Conservation (phyloP, 148 eudicot genomes). For the Polygonum maritimum region DNA sequence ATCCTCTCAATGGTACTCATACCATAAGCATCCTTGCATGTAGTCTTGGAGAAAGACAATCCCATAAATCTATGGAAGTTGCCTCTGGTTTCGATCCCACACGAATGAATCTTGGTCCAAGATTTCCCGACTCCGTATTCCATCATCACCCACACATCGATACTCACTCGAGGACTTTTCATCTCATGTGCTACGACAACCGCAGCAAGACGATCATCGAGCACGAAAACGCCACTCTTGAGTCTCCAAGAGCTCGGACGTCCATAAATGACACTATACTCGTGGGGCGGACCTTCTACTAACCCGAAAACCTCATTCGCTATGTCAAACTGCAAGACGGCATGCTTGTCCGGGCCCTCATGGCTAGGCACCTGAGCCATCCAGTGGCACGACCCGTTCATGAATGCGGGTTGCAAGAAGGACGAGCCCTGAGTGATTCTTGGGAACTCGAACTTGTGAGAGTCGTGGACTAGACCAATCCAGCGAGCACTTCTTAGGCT, state of each 20-base stretch:
- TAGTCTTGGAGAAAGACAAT: background rate
- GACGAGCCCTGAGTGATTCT: background rate
- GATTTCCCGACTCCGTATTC: background rate
- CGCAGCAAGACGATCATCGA: background rate
- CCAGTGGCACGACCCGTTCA: background rate
- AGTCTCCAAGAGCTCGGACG: too few relatives aligned
- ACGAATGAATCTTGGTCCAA: background rate
- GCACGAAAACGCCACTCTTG: background rate
- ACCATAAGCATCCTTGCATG: background rate
- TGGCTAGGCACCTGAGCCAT: background rate
- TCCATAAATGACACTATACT: background rate
- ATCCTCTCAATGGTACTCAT: background rate
- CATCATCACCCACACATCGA: background rate
- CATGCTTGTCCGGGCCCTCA: too few relatives aligned
- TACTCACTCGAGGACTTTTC: background rate
- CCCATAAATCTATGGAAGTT: background rate
- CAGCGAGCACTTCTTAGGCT: background rate
- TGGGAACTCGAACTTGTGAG: too few relatives aligned
- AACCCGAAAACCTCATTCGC: background rate
- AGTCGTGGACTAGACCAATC: background rate
- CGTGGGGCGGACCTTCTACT: background rate
- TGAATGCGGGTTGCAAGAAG: background rate
- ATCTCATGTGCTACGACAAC: background rate
- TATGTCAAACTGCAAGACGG: background rate
- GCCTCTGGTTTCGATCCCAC: background rate